phyloP scores from a whole-genome alignment of 2,329 filamentous ascomycete genomes.

The Penicillium sp. region DNA sequence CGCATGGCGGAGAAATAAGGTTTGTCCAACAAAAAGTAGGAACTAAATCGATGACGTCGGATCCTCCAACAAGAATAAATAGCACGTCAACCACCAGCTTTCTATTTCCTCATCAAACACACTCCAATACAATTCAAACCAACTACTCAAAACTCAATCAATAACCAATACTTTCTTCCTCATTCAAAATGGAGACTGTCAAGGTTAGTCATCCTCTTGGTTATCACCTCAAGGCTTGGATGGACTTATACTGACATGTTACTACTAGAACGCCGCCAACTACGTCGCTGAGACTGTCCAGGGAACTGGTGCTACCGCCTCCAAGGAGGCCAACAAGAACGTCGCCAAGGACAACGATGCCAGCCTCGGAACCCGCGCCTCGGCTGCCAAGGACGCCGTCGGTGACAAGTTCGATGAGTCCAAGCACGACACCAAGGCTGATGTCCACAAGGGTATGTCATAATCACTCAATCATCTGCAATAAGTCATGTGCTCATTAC shows the following conservation, averaged over 20 bases:
- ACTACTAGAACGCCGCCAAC: slow-evolving; percentile 59
- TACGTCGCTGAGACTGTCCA: slow-evolving; percentile 67
- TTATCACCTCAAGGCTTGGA: neutral
- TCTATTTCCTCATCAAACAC: neutral
- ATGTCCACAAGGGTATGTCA: slow-evolving; percentile 24
- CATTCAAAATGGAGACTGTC: slow-evolving; percentile 19
- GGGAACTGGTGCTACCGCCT: slow-evolving; percentile 55
- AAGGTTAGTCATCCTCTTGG: slow-evolving; percentile 11
- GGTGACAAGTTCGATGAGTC: slow-evolving; percentile 55
- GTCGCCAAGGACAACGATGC: slow-evolving; percentile 64
- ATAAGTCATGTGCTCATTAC: neutral
- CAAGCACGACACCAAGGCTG: slow-evolving; percentile 47
- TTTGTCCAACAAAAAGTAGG: neutral
- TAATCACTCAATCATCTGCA: neutral
- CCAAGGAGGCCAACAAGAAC: slow-evolving; percentile 70
- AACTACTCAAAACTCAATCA: neutral
- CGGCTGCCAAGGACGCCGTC: slow-evolving; percentile 53
- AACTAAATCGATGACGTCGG: neutral
- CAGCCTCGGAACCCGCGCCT: slow-evolving; percentile 54
- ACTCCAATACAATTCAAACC: neutral
- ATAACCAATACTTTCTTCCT: neutral
- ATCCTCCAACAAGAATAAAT: neutral
- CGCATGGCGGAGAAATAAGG: neutral
- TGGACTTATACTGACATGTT: neutral
- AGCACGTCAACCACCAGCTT: neutral